A percentile compares a stretch with the other conserved stretches of the same genome.
phyloP scores from a whole-genome alignment of 139 green algal species.

The Mychonastes homosphaera region DNA sequence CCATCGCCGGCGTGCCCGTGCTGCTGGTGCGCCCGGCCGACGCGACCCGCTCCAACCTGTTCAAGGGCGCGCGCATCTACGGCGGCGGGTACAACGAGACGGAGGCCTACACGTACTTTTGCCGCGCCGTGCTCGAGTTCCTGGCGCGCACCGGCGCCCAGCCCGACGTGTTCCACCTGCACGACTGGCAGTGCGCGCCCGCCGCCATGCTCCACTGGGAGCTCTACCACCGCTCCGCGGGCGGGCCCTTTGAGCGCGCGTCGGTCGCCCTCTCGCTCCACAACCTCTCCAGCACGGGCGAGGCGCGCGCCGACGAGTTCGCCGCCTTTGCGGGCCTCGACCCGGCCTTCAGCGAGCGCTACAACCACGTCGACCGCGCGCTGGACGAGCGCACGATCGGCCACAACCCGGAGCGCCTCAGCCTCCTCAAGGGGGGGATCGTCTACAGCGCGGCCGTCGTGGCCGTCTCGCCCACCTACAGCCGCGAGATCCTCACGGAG shows the following conservation, averaged over 20 bases:
- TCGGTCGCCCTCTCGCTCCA: constrained; percentile 82
- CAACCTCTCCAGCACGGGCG: constrained; percentile 89
- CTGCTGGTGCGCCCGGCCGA: constrained; percentile 58
- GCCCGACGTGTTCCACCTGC: constrained; percentile 57
- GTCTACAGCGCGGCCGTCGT: constrained; percentile 86
- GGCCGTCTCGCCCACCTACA: constrained; percentile 88
- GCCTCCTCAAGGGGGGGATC: constrained; percentile 87
- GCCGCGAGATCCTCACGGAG: constrained; percentile 35
- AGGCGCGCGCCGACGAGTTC: constrained; percentile 83
- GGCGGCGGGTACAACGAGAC: constrained; percentile 86
- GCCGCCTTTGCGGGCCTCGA: no score
- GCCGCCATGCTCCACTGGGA: constrained; percentile 77
- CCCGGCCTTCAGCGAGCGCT: no score
- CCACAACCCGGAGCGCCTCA: constrained; percentile 93
- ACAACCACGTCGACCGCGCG: constrained; percentile 75
- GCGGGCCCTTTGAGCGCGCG: constrained; percentile 31
- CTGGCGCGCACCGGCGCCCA: constrained; percentile 32
- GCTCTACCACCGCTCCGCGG: constrained; percentile 37
- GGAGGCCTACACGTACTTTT: constrained; percentile 95
- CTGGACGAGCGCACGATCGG: constrained; percentile 93
- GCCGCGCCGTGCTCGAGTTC: constrained; percentile 76
- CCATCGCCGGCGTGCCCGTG: constrained; percentile 38
- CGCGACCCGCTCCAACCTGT: constrained; percentile 53
- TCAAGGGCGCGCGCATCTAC: constrained; percentile 75
- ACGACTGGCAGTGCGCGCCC: constrained; percentile 86